Conservation (phyloP, 805 yeast species). For the Saturnispora halmiae region DNA sequence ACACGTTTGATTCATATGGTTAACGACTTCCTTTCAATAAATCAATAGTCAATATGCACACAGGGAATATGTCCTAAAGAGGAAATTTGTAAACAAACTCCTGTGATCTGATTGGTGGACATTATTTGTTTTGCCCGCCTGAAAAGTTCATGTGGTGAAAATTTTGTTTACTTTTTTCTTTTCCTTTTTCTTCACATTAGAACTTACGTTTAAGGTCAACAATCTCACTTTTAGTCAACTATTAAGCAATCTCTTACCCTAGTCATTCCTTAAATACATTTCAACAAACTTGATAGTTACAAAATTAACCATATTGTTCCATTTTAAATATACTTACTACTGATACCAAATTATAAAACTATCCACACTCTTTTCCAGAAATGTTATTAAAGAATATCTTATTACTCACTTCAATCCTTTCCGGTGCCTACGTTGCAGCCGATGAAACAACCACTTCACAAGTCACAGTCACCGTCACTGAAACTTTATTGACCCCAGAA, state of each 20-base stretch:
- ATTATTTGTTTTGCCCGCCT: neutral
- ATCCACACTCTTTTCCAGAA: conserved; percentile 3
- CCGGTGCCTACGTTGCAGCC: conserved; percentile 19
- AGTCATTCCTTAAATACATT: conserved; percentile 10
- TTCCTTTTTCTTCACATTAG: neutral
- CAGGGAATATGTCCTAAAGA: too few relatives aligned
- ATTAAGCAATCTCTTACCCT: conserved; percentile 10
- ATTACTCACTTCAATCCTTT: conserved; percentile 21
- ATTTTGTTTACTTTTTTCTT: conserved; percentile 4
- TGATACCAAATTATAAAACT: conserved; percentile 4
- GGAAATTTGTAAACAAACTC: conserved; percentile 7
- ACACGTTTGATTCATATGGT: too few relatives aligned
- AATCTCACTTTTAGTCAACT: conserved; percentile 6
- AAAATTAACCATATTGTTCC: neutral
- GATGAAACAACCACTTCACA: conserved; percentile 34
- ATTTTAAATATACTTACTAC: too few relatives aligned
- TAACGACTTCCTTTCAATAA: too few relatives aligned
- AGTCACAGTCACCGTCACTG: conserved; percentile 38
- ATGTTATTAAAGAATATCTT: conserved; percentile 25
- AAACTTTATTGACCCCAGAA: conserved; percentile 38
- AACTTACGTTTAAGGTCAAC: neutral
- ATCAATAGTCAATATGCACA: too few relatives aligned
- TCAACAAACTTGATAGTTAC: conserved; percentile 8
- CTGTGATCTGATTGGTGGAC: conserved; percentile 5
- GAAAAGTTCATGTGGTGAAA: neutral